Evolutionary conservation across 352 stramenopile genomes (phyloP), one percentile per base, ranked within the genome.

Genomic region (Globisporangium emineosum): DNA sequence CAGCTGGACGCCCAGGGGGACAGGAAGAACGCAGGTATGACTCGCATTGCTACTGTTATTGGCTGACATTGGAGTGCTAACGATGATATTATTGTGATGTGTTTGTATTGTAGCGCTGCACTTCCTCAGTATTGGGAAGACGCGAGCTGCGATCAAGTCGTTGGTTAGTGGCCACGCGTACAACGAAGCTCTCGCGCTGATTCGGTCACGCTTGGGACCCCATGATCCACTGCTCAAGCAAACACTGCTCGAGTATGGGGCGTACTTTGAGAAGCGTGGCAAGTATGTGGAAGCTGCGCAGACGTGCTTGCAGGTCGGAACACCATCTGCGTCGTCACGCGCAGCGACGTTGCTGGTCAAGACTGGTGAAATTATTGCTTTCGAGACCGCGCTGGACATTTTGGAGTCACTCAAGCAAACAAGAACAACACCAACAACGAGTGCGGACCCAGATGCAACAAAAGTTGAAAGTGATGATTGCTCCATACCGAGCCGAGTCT

Each of bases 61-160:
- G 3, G 4, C 45, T 52, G 23, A 23, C 21, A 50, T 54, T 29
- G 5, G 21, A 68, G 21, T 12, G 29, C 19, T 12, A 60, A 9
- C 21, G 55, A 33, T 64, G 13, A 35, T 30, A 30, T n/a, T 51
- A 10, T 42, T 58, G 17, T 33, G 9, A 57, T 35, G 29, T 57
- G 5, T 25, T 25, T 37, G 45, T 33, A 50, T 27, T 54, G 2
- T 52, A 86, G 85, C 81, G 17, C 61, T 86, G 47, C 73, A 89
- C 60, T 92, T 78, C 35, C 63, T 91, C 10, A 75, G 75, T 17
- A 72, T 92, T 27, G 73, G 71, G 5, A 88, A 91, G 57, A 69
- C 89, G n/a, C 72, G 76, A 19, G 66, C 71, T 0, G 81, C 83
- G 10, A 59, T 86, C 4, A 55, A 68, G 29, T 78, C 75, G 51